phyloP scores from a whole-genome alignment of 1,284 basidiomycete genomes.

The Vanrija sp. region DNA sequence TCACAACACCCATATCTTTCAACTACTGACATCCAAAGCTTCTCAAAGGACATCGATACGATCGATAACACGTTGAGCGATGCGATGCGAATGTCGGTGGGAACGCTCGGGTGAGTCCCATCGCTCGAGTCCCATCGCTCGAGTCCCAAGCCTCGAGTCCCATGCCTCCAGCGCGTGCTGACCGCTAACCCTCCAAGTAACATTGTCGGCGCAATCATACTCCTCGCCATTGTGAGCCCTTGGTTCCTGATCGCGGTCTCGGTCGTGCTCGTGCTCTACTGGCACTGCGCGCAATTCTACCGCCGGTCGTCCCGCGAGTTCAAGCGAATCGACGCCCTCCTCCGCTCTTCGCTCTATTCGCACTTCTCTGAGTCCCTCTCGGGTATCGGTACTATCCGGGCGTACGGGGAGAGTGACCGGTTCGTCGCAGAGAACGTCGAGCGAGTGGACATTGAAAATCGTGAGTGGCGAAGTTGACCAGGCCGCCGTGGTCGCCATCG shows the following conservation, averaged over 20 bases:
- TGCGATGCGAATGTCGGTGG: constrained; percentile 68
- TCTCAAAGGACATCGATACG: constrained; percentile 65
- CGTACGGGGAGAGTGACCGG: constrained; percentile 66
- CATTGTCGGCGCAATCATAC: constrained; percentile 64
- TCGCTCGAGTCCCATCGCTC: too few species aligned
- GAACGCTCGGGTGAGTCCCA: constrained; percentile 18
- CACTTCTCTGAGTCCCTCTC: constrained; percentile 83
- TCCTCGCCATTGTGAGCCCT: constrained; percentile 71
- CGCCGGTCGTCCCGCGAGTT: constrained; percentile 82
- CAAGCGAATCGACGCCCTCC: constrained; percentile 56
- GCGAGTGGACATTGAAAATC: constrained; percentile 78
- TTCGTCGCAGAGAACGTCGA: constrained; percentile 72
- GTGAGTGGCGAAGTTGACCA: constrained; percentile 30
- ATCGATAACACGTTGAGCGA: constrained; percentile 66
- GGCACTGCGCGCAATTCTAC: constrained; percentile 73
- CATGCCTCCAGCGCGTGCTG: too few species aligned
- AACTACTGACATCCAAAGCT: constrained; percentile 26
- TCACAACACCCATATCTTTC: constrained; percentile 1
- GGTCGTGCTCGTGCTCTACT: constrained; percentile 55
- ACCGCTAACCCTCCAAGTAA: neutral
- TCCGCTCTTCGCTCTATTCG: constrained; percentile 61
- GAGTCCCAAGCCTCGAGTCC: too few species aligned
- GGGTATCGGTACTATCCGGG: constrained; percentile 78
- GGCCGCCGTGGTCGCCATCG: too few species aligned
- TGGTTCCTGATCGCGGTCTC: constrained; percentile 77